Conservation (phyloP, 83 land plant species). For the Thuja plicata region DNA sequence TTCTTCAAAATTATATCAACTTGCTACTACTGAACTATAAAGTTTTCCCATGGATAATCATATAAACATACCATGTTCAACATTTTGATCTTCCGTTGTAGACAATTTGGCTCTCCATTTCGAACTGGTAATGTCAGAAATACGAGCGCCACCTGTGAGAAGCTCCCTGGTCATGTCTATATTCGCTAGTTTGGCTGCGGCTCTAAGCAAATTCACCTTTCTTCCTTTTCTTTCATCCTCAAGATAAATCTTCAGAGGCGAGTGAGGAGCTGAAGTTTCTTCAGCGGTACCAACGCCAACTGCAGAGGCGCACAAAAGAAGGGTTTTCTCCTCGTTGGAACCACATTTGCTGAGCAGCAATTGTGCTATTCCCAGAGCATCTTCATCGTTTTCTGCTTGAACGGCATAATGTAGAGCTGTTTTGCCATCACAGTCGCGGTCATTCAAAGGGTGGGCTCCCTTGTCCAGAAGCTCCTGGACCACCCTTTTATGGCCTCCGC, state of each 20-base stretch:
- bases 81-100: background rate
- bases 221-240: background rate
- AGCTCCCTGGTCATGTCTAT: constrained; percentile 2
- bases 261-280: background rate
- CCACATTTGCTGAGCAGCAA: background rate
- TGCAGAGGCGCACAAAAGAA: background rate
- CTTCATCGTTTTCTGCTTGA: background rate
- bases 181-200: background rate
- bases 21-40: no score
- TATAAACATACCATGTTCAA: background rate
- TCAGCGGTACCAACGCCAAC: constrained; percentile 2
- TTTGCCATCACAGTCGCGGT: background rate
- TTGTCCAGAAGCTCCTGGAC: background rate
- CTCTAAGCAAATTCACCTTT: background rate
- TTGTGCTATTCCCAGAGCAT: background rate
- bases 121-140: background rate
- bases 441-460: background rate
- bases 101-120: background rate
- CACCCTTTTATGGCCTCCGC: background rate
- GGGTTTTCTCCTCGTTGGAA: background rate
- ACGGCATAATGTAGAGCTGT: background rate
- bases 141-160: background rate
- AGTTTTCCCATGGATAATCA: background rate
- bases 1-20: no score
- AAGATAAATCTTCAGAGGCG: background rate